phyloP scores from a whole-genome alignment of 495 filamentous ascomycete genomes.

The Cercophora scortea region DNA sequence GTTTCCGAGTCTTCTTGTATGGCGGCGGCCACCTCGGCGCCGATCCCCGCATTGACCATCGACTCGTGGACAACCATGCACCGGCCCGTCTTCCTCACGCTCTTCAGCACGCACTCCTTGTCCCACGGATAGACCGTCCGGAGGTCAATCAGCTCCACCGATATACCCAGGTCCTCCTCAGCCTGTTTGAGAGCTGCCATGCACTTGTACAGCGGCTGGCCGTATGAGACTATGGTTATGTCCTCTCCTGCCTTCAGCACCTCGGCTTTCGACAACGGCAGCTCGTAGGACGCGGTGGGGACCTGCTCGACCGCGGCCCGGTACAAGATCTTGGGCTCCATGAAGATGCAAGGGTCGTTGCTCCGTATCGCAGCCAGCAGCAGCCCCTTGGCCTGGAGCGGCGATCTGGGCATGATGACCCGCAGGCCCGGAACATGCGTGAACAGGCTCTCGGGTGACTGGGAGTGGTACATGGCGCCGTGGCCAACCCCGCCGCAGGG shows the following conservation, averaged over 20 bases:
- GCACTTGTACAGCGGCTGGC: conserved; percentile 86
- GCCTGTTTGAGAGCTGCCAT: conserved; percentile 69
- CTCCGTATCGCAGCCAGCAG: conserved; percentile 72
- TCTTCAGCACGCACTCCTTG: conserved; percentile 69
- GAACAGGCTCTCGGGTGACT: conserved; percentile 89
- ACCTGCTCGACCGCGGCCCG: conserved; percentile 94
- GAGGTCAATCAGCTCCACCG: conserved; percentile 83
- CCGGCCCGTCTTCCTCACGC: conserved; percentile 82
- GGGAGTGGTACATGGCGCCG: conserved; percentile 90
- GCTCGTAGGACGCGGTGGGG: conserved; percentile 68
- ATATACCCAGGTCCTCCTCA: conserved; percentile 73
- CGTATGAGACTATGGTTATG: conserved; percentile 84
- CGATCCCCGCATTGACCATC: conserved; percentile 90
- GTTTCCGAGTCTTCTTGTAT: conserved; percentile 76
- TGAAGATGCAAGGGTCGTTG: conserved; percentile 88
- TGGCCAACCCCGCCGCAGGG: conserved; percentile 94
- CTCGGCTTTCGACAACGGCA: conserved; percentile 86
- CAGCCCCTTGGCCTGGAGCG: conserved; percentile 86
- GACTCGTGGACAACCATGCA: conserved; percentile 93
- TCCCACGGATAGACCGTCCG: conserved; percentile 96
- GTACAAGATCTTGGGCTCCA: conserved; percentile 96
- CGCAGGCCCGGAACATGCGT: conserved; percentile 84
- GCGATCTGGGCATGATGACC: conserved; percentile 85
- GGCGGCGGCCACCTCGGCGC: conserved; percentile 86
- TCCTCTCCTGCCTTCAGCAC: conserved; percentile 77